These are phyloP conservation scores for Nicotiana knightiana DNA, from an alignment of 257 asterid genomes.

Conservation along the genomic window DNA sequence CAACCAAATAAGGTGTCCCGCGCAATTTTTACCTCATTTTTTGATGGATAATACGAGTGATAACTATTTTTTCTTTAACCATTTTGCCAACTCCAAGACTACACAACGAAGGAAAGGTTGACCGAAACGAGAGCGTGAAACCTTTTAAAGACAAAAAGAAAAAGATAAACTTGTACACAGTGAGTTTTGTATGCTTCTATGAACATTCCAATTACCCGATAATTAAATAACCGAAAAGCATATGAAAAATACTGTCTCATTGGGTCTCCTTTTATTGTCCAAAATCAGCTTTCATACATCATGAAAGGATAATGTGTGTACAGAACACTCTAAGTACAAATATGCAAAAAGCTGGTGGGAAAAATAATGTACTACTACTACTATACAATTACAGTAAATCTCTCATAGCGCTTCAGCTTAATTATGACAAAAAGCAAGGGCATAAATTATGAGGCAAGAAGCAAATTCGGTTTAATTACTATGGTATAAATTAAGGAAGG, in stretches of 20 bases:
- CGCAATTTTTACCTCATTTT: too few relatives aligned
- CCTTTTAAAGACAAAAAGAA: background rate
- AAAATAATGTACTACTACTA: constrained; percentile 1
- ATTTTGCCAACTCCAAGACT: too few relatives aligned
- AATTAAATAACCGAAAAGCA: background rate
- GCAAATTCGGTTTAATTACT: background rate
- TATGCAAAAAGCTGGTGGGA: background rate
- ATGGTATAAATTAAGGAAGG: background rate
- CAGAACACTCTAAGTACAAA: constrained; percentile 1
- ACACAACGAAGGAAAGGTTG: background rate
- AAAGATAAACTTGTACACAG: background rate
- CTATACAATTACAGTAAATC: constrained; percentile 47
- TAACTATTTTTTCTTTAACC: too few relatives aligned
- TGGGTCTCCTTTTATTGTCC: background rate
- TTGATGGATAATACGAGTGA: too few relatives aligned
- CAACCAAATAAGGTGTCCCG: too few relatives aligned
- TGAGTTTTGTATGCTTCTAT: background rate
- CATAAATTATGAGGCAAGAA: background rate
- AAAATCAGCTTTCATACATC: background rate
- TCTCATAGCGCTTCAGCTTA: background rate
- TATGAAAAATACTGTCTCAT: background rate
- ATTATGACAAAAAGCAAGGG: background rate
- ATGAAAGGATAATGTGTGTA: background rate
- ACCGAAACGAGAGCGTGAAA: background rate
- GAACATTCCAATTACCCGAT: background rate